phyloP scores from a whole-genome alignment of 1,139 yeast species.

The Taphrina wiesneri region DNA sequence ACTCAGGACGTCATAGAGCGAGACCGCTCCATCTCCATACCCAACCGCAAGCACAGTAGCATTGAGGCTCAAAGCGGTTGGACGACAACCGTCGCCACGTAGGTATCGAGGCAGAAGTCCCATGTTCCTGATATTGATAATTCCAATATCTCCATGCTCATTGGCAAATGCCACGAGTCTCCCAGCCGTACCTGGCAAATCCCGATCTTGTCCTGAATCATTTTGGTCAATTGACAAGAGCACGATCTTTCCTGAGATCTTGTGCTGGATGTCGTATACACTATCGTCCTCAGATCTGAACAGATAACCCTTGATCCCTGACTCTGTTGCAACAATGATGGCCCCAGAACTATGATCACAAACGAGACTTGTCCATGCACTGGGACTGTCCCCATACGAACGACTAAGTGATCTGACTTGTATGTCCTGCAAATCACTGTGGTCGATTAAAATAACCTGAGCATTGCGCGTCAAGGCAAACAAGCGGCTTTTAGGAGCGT shows the following conservation, averaged over 20 bases:
- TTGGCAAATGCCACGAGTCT: not conserved
- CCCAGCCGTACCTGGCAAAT: not conserved
- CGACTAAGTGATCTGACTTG: not conserved
- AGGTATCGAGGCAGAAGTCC: not conserved
- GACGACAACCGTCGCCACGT: not conserved
- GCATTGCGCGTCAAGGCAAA: not conserved
- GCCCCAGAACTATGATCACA: not conserved
- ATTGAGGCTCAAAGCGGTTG: not conserved
- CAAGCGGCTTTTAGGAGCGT: not conserved
- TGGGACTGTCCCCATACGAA: not conserved
- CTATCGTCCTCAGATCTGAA: not conserved
- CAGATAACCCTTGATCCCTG: not conserved
- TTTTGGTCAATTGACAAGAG: not conserved
- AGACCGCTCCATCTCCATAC: slow-evolving; percentile 4
- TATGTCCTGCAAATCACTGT: not conserved
- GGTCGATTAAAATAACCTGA: not conserved
- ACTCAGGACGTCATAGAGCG: not conserved
- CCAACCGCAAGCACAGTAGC: slow-evolving; percentile 12
- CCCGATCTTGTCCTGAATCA: not conserved
- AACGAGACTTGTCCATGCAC: not conserved
- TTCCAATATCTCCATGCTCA: not conserved
- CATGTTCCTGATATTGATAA: not conserved
- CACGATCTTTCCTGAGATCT: not conserved
- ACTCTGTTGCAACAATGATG: not conserved
- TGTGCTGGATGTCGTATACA: not conserved